A percentile compares a stretch with the other conserved stretches of the same genome.
Conservation (phyloP, 257 asterid species). For the Solanum megistacrolobum region DNA sequence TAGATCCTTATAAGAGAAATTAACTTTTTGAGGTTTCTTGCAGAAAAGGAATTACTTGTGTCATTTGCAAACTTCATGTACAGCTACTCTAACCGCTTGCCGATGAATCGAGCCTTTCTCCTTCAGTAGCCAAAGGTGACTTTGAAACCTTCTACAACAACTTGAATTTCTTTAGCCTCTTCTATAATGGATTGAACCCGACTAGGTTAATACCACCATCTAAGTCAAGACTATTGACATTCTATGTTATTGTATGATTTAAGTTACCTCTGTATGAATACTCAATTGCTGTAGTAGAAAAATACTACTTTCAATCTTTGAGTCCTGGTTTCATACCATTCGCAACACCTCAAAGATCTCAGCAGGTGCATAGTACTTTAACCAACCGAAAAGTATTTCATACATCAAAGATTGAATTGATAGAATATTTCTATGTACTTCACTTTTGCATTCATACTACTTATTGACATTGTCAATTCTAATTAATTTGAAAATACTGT, state of each 20-base stretch:
- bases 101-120: too few species aligned
- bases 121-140: not conserved
- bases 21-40: too few species aligned
- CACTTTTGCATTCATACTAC: not conserved
- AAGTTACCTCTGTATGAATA: not conserved
- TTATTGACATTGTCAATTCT: not conserved
- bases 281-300: not conserved
- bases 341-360: not conserved
- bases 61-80: not conserved
- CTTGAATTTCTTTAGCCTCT: too few species aligned
- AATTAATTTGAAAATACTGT: too few species aligned
- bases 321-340: too few species aligned
- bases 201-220: not conserved
- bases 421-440: not conserved
- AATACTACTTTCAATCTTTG: too few species aligned
- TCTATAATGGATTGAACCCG: not conserved
- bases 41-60: too few species aligned
- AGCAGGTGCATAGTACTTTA: not conserved
- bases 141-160: not conserved
- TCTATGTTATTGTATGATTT: not conserved
- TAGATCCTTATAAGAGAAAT: not conserved
- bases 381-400: not conserved
- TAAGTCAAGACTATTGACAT: not conserved
- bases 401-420: not conserved
- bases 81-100: not conserved